phyloP scores from a whole-genome alignment of 2,329 filamentous ascomycete species.

The Penicillium sp. region DNA sequence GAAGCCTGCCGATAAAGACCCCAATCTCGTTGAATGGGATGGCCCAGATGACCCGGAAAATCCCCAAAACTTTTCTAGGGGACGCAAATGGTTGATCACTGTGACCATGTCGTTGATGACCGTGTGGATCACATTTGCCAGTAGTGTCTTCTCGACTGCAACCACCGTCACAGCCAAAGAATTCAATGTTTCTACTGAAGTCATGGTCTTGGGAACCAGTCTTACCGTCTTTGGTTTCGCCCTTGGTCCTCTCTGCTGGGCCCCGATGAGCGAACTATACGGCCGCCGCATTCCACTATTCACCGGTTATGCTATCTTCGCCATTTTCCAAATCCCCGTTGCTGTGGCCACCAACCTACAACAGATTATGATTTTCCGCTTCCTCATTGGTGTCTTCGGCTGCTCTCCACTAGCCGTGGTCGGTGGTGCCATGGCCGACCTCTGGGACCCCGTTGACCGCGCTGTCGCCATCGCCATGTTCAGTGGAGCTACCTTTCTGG shows the following conservation, averaged over 20 bases:
- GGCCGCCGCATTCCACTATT: constrained; percentile 51
- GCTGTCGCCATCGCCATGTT: constrained; percentile 50
- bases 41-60: constrained; percentile 32
- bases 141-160: constrained; percentile 48
- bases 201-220: constrained; percentile 52
- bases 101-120: constrained; percentile 44
- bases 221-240: constrained; percentile 50
- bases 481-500: constrained; percentile 48
- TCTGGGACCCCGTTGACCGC: constrained; percentile 51
- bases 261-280: constrained; percentile 47
- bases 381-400: constrained; percentile 53
- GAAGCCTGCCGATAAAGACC: constrained; percentile 22
- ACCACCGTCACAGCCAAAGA: constrained; percentile 41
- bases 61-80: constrained; percentile 26
- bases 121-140: constrained; percentile 50
- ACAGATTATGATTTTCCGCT: constrained; percentile 55
- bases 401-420: constrained; percentile 52
- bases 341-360: constrained; percentile 53
- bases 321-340: constrained; percentile 55
- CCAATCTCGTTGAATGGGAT: constrained; percentile 33
- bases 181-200: constrained; percentile 49
- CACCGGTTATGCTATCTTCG: constrained; percentile 47
- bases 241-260: constrained; percentile 42
- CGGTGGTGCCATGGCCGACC: constrained; percentile 51
- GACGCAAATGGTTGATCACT: constrained; percentile 45